Base-by-base conservation (phyloP, 441 rosid species). In the Adansonia grandidieri region DNA sequence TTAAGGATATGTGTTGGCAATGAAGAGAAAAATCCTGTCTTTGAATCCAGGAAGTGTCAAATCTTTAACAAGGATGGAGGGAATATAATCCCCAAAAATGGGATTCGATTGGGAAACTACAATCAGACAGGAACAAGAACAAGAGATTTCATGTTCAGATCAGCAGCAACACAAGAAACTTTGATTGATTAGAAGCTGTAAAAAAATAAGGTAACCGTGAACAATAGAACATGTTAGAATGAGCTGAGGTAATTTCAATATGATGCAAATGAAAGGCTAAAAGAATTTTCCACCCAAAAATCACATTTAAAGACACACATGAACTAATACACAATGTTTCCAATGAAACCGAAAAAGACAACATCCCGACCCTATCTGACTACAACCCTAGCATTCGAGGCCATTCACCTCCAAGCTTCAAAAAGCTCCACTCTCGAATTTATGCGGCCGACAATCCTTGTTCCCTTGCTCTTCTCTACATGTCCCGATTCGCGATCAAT, bases 331-430 rank as follows among this genome's bases (percentile, higher is more conserved):
- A 87, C 69, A 75, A 73, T 22, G 82, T 77, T 74, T 67, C 73
- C 79, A 66, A 3, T 11, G 63, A 74, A 74, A 47, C 17, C 4
- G 10, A 58, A 79, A 28, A 28, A 79, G 79, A 53, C 48, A 65
- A 37, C 56, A 22, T 42, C 77, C 82, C 84, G 79, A 79, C 82
- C 83, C 70, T 48, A 28, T 42, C 24, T 4, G 7, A 8, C 61
- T 32, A 15, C 20, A 28, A 37, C 8, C 60, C 61, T 15, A 32
- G 24, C 3, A 32, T 71, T 57, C 40, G 17, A 51, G 57, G 15
- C 73, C 73, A 57, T 84, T 91, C 87, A 89, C 51, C 93, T 88
- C 96, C 97, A 93, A 65, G 95, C 97, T 87, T 92, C 97, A 13
- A 81, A 78, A 22, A 88, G 83, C 80, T 93, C 93, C 0, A 86